Base-by-base conservation (phyloP, 2,329 filamentous ascomycete species). In the Phyllosticta citrichinensis region DNA sequence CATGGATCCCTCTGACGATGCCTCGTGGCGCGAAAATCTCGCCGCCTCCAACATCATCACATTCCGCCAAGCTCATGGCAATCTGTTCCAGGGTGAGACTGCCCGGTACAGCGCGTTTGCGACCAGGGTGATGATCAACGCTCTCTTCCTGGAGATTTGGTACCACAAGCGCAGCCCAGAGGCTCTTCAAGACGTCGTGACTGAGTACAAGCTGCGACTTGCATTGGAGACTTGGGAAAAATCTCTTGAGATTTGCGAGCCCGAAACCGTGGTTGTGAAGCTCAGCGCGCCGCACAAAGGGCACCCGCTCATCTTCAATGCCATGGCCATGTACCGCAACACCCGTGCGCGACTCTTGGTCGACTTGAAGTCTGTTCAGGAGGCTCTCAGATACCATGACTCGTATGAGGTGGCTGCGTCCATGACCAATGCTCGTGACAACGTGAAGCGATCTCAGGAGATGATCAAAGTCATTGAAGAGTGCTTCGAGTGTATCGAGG, bases 381-480 rank as follows among this genome's bases (percentile, higher is more conserved):
- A 97, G 78, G 94, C 93, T 24, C 83, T 99, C 62, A 89, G 94
- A 61, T 97, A 97, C 74, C 94, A 99, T 74, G 93, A 97, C 68
- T 90, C 92, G 1, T 97, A 96, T 71, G 94, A 99, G 75, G 93
- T 99, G 62, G 94, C 92, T 20, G 92, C 90, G 55, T 91, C 92
- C 64, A 99, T 99, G 94, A 95, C 91, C 8, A 87, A 91, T 66
- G 92, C 93, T 56, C 87, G 93, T 65, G 91, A 96, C 75, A 91
- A 89, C 74, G 92, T 99, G 66, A 94, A 94, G 83, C 88, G 94
- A 66, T 96, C 91, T 20, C 86, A 88, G 69, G 93, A 97, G 75
- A 97, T 97, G 93, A 89, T 97, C 80, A 96, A 96, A 77, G 92
- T 97, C 68, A 96, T 99, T 64, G 88, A 97, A 71, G 91, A 95